These are phyloP conservation scores for Fusarium goolgardi DNA, from an alignment of 2,329 filamentous ascomycete species.

Conservation along the genomic window DNA sequence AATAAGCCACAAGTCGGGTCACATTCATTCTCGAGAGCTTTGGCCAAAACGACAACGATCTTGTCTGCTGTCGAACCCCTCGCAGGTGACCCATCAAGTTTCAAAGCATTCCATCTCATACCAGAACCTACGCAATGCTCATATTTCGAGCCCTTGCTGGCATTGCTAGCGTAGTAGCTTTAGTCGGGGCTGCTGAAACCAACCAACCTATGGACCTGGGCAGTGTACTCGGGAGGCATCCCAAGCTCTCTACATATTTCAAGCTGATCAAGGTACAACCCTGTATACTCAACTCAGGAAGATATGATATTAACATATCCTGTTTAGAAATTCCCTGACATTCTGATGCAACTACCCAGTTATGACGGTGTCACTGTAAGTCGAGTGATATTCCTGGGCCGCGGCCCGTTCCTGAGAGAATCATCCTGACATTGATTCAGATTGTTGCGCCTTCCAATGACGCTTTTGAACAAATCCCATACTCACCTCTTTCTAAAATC, in stretches of 20 bases:
- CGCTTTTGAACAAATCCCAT: constrained; percentile 67
- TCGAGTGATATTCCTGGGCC: background rate
- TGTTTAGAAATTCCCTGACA: constrained; percentile 59
- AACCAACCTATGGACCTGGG: constrained; percentile 52
- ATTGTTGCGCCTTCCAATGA: constrained; percentile 69
- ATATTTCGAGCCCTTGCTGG: constrained; percentile 34
- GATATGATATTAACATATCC: background rate
- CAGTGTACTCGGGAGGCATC: constrained; percentile 53
- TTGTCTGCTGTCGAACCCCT: background rate
- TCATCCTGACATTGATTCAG: constrained; percentile 33
- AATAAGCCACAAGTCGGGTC: background rate
- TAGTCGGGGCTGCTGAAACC: constrained; percentile 33
- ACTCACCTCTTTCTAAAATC: constrained; percentile 61
- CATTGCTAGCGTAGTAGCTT: constrained; percentile 40
- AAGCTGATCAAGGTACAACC: constrained; percentile 56
- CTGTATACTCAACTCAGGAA: background rate
- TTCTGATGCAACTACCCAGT: constrained; percentile 58
- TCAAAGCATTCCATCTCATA: background rate
- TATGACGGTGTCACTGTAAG: constrained; percentile 59
- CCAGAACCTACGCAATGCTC: constrained; percentile 27
- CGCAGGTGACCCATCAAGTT: background rate
- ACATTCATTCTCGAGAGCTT: background rate
- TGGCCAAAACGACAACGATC: background rate
- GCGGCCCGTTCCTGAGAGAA: background rate
- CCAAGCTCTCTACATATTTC: constrained; percentile 59